Evolutionary conservation across 2,329 filamentous ascomycete genomes (phyloP).

Genomic region (Calonectria montana): DNA sequence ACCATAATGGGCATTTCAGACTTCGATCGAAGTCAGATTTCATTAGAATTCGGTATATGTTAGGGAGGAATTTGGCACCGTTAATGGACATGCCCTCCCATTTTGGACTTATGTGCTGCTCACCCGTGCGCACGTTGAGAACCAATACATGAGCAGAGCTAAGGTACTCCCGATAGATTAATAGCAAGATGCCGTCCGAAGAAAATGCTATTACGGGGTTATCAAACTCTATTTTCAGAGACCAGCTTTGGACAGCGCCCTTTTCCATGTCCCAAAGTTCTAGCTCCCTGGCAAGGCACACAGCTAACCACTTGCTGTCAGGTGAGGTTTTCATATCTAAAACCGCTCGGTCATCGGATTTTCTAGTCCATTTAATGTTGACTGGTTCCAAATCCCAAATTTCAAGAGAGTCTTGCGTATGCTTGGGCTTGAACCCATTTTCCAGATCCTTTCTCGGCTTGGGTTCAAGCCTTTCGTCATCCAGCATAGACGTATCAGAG

Average conservation of each 20-base stretch:
- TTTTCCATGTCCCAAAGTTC: not conserved
- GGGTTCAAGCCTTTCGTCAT: not conserved
- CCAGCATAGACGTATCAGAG: not conserved
- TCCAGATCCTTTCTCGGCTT: not conserved
- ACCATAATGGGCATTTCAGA: not conserved
- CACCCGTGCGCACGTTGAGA: not conserved
- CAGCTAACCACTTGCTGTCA: not conserved
- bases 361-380: not conserved
- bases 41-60: not conserved
- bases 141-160: not conserved
- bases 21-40: not conserved
- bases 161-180: not conserved
- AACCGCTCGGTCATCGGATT: not conserved
- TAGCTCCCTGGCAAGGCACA: not conserved
- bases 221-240: not conserved
- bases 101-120: not conserved
- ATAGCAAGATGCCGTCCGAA: not conserved
- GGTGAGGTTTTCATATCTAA: not conserved
- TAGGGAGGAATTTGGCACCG: not conserved
- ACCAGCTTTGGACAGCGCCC: not conserved
- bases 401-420: not conserved
- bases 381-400: not conserved
- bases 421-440: not conserved
- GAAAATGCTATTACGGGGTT: not conserved
- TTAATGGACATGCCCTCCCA: not conserved